Base-by-base conservation (phyloP, 1,284 basidiomycete species). In the Heterobasidion occidentale region DNA sequence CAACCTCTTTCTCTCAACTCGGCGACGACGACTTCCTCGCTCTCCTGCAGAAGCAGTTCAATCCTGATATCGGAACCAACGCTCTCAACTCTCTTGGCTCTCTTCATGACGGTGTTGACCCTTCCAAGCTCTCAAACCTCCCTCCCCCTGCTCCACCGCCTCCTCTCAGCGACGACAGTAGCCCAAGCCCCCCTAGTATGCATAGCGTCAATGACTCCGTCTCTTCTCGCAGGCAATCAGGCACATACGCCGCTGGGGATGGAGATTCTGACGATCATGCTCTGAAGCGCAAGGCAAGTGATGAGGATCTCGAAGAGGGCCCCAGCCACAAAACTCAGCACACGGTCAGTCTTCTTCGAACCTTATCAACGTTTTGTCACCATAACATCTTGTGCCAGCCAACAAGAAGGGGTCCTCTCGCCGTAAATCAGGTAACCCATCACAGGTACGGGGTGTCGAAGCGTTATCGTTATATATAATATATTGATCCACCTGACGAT, bases 1-100 rank as follows among this genome's bases (percentile, higher is more conserved):
- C 81, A 9, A 73, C 79, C 53, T 64, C 70, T 19, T 82, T 84
- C 73, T 77, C 84, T n/a, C 79, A 83, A 52, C 71, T 89, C 52
- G 77, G 82, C 35, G 88, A 90, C 65, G 82, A 85, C 64, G 88
- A 90, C 70, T 89, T 91, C 62, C 80, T 91, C 55, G 81, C 84
- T 15, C 76, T 90, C 54, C 77, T 91, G 3, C 83, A 86, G 66
- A 88, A 88, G 64, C 88, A 90, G 67, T 88, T 87, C 64, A 74
- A 53, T 62, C 66, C 63, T 51, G 64, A 56, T 58, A 61, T 61
- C 56, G 65, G 60, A 12, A 59, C 58, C 46, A 56, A 56, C 42
- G 58, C 63, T 14, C 60, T 61, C 58, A 61, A 62, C 53, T 57
- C 68, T 34, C 63, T 65, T 53, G 59, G 69, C 56, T 62, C 66